Evolutionary conservation across 2,329 filamentous ascomycete genomes (phyloP), one percentile per base, ranked within the genome.

Genomic region (Cladosporium cucumerinum): DNA sequence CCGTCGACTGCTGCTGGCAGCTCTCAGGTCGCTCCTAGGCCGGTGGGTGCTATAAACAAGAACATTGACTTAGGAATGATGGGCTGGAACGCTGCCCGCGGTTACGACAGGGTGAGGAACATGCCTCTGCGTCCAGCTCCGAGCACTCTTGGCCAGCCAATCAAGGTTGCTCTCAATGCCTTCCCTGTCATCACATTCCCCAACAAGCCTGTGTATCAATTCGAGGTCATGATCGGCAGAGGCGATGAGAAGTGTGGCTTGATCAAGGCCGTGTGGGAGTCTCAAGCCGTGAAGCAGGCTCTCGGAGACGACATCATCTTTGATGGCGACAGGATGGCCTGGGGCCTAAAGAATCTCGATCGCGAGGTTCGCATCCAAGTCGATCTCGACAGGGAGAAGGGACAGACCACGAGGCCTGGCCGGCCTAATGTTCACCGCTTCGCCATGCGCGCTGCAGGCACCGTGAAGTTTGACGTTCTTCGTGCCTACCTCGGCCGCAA

Each of bases 261-360:
- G 5, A 84, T 92, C 71, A 88, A 87, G 75, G 93, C 91, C 74
- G 85, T 93, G 30, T 97, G 92, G 92, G 79, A 86, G 1, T 89
- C 88, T 0, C 79, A 83, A 1, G 77, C 79, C 0, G 82, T 93
- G 7, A 85, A 90, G 74, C 67, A 77, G 0, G 77, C 78, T 2
- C 78, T 93, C 1, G 79, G 81, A 2, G 77, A 79, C 2, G 80
- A 81, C 49, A 92, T 89, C 85, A 85, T 97, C 64, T 93, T 87
- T 71, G 93, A 98, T 78, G 91, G 92, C 30, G 88, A 89, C 72
- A 92, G 89, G 76, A 83, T 99, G 55, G 93, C 92, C 18, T 99
- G 95, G 94, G 90, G 80, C 72, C 80, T 76, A 65, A 69, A 69
- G 52, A 65, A 65, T 5, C 59, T 76, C 51, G 64, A 72, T 5